Evolutionary conservation across 1,284 basidiomycete genomes (phyloP), one percentile per base, ranked within the genome.

Genomic region (Marasmius tenuissimus): DNA sequence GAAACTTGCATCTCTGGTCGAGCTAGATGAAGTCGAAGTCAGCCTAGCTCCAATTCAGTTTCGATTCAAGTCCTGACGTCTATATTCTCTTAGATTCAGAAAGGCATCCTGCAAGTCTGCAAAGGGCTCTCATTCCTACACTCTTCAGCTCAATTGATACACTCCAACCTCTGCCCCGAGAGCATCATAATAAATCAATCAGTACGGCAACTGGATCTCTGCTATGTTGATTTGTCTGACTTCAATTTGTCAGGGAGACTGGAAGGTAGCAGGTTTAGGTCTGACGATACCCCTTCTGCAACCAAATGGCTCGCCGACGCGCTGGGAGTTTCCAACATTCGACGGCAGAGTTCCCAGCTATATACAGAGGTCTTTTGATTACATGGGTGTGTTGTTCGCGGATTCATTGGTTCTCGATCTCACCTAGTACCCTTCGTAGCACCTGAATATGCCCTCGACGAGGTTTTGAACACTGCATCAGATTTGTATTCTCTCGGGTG

Each of bases 401-500:
- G 20, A 22, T 1, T 20, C 20, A 11, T 16, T 4, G 10, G 27
- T 16, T 33, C 9, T 16, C 12, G 55, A 14, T 37, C 20, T 45
- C 45, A 33, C 18, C 6, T 42, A 42, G 14, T 33, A 27, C 33
- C 22, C 48, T 39, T 10, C 33, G 55, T 72, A 95, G 97, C 96
- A 0, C 97, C 97, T 0, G 97, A 98, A 75, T 97, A 97, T 76
- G 93, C 91, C 0, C 78, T 98, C 57, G 96, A 98, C 73, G 94
- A 97, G 70, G 82, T 89, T 22, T 81, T 98, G 4, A 80, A 88
- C 37, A 91, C 94, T 0, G 86, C 92, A 0, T 97, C 95, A 42
- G 97, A 99, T 72, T 92, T 99, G 84, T 99, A 96, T 73, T 91
- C 94, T 3, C 84, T 99, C 8, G 97, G 97, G 6, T 96, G 93